phyloP scores from a whole-genome alignment of 179 eudicot genomes.

The Silene noctiflora region DNA sequence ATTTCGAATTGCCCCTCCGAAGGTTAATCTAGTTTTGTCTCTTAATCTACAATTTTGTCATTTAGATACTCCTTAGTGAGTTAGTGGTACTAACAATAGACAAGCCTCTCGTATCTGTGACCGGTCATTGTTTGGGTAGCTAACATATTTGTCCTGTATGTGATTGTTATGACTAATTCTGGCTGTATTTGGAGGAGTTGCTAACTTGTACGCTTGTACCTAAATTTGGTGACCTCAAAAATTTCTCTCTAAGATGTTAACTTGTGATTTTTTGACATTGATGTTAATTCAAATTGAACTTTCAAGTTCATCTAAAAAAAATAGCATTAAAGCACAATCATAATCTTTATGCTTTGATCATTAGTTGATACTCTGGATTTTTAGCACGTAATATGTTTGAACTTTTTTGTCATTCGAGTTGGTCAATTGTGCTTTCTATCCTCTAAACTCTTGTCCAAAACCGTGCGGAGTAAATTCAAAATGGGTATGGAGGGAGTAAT shows the following conservation, averaged over 20 bases:
- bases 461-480: too few species aligned
- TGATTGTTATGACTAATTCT: background rate
- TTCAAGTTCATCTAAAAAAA: background rate
- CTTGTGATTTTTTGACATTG: constrained; percentile 1
- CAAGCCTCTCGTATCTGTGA: background rate
- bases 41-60: background rate
- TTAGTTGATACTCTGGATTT: too few species aligned
- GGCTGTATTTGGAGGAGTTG: background rate
- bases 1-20: background rate
- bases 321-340: too few species aligned
- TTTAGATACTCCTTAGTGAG: background rate
- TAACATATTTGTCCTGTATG: background rate
- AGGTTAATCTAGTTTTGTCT: background rate
- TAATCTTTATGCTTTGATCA: too few species aligned
- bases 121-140: background rate
- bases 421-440: too few species aligned
- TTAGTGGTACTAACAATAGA: background rate
- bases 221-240: background rate
- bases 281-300: background rate
- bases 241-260: background rate
- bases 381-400: too few species aligned
- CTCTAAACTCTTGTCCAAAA: too few species aligned
- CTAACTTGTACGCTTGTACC: background rate
- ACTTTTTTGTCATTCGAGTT: too few species aligned
- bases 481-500: too few species aligned